These are phyloP conservation scores for Asterella californica DNA, from an alignment of 225 moss, liverwort and hornwort genomes.

Conservation along the genomic window DNA sequence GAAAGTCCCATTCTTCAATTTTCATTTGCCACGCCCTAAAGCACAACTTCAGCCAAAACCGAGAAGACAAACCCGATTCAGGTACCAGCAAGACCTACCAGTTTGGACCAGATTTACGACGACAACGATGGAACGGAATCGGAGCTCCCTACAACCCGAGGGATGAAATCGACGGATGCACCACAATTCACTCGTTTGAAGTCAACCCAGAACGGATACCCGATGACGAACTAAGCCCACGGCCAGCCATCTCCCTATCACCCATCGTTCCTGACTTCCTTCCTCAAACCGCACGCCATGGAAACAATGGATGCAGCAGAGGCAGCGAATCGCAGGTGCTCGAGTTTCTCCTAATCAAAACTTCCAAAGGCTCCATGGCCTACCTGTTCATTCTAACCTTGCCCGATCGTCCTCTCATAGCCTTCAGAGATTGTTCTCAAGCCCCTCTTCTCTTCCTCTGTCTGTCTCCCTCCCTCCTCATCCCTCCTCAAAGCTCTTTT, in stretches of 20 bases:
- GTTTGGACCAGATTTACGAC: conserved; percentile 23
- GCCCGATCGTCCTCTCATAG: conserved; percentile 16
- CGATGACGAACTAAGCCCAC: conserved; percentile 13
- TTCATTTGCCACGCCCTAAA: conserved; percentile 18
- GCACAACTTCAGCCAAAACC: conserved; percentile 1
- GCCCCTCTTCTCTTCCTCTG: neutral
- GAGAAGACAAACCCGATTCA: conserved; percentile 6
- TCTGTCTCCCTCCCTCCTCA: conserved; percentile 1
- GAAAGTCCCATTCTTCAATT: conserved; percentile 31
- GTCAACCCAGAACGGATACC: conserved; percentile 16
- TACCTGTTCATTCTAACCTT: neutral
- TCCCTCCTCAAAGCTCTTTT: conserved; percentile 6
- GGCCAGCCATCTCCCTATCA: conserved; percentile 15
- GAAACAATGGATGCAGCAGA: conserved; percentile 37
- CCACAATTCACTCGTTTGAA: conserved; percentile 27
- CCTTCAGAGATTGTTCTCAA: neutral
- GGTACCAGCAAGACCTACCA: conserved; percentile 21
- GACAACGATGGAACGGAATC: conserved; percentile 17
- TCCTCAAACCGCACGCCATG: conserved; percentile 33
- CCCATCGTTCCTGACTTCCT: conserved; percentile 12
- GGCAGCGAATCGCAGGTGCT: conserved; percentile 4
- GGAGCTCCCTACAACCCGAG: conserved; percentile 15
- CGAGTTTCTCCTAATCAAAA: neutral
- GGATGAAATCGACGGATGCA: conserved; percentile 17
- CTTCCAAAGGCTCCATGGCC: conserved; percentile 31